Evolutionary conservation across 1,139 yeast genomes (phyloP).

Genomic region (Nadsonia commutata): DNA sequence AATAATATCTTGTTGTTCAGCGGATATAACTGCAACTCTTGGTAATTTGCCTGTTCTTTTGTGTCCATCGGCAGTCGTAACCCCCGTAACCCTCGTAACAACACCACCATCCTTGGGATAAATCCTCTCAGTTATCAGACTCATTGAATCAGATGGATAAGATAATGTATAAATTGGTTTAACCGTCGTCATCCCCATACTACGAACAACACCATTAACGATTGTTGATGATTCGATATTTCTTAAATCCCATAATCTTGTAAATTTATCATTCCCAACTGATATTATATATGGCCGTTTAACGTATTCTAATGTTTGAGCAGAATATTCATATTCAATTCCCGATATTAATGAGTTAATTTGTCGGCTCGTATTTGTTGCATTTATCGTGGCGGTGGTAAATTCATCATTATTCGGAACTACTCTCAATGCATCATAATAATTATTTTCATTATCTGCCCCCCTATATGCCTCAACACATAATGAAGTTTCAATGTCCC

Average conservation of each 20-base stretch:
- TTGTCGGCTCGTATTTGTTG: neutral
- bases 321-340: no score
- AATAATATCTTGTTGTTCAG: conserved; percentile 25
- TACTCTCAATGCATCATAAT: conserved; percentile 3
- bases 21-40: conserved; percentile 22
- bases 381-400: neutral
- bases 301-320: neutral
- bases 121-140: conserved; percentile 13
- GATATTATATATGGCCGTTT: conserved; percentile 19
- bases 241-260: conserved; percentile 36
- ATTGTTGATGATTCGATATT: conserved; percentile 18
- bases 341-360: neutral
- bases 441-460: conserved; percentile 4
- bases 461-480: conserved; percentile 39
- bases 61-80: conserved; percentile 17
- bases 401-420: conserved; percentile 2
- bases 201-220: conserved; percentile 27
- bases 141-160: conserved; percentile 23
- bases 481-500: conserved; percentile 59
- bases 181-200: conserved; percentile 15
- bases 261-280: conserved; percentile 27
- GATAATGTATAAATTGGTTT: conserved; percentile 23
- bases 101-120: neutral
- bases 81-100: conserved; percentile 1
- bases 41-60: conserved; percentile 15